phyloP scores from a whole-genome alignment of 208 protist genomes.

The Borovskyia barvae region DNA sequence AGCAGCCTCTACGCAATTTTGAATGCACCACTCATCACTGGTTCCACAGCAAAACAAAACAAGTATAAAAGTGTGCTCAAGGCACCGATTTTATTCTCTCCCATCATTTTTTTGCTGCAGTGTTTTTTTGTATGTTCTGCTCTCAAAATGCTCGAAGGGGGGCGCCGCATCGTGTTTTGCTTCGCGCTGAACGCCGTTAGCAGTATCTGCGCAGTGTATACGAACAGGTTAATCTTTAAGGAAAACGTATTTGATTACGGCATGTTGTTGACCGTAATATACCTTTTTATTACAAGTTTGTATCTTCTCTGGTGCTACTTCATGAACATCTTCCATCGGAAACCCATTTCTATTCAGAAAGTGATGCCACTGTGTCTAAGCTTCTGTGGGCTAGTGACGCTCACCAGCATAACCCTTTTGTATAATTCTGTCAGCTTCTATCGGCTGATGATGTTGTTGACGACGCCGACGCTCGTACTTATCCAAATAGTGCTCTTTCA shows the following conservation, averaged over 20 bases:
- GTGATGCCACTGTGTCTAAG: slow-evolving; percentile 67
- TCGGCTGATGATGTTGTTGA: slow-evolving; percentile 79
- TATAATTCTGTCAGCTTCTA: slow-evolving; percentile 91
- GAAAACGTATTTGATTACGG: slow-evolving; percentile 43
- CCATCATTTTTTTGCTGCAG: too few relatives aligned
- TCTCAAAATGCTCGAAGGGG: slow-evolving; percentile 1
- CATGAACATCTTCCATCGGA: slow-evolving; percentile 43
- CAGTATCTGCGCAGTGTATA: slow-evolving; percentile 49
- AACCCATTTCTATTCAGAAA: slow-evolving; percentile 31
- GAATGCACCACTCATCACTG: too few relatives aligned
- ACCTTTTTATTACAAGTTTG: slow-evolving; percentile 58
- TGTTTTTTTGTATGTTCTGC: too few relatives aligned
- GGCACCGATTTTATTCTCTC: too few relatives aligned
- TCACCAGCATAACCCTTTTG: slow-evolving; percentile 80
- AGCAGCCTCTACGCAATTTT: too few relatives aligned
- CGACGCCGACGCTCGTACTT: slow-evolving; percentile 59
- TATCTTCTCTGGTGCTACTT: slow-evolving; percentile 35
- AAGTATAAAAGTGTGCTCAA: too few relatives aligned
- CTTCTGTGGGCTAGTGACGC: slow-evolving; percentile 84
- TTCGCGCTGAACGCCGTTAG: slow-evolving; percentile 60
- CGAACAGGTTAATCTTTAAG: slow-evolving; percentile 66
- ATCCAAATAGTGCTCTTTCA: slow-evolving; percentile 62
- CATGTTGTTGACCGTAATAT: slow-evolving; percentile 56
- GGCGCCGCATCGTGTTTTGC: slow-evolving; percentile 21
- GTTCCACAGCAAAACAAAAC: too few relatives aligned